Evolutionary conservation across 805 yeast genomes (phyloP).

Genomic region (Kodamaea kakaduensis): DNA sequence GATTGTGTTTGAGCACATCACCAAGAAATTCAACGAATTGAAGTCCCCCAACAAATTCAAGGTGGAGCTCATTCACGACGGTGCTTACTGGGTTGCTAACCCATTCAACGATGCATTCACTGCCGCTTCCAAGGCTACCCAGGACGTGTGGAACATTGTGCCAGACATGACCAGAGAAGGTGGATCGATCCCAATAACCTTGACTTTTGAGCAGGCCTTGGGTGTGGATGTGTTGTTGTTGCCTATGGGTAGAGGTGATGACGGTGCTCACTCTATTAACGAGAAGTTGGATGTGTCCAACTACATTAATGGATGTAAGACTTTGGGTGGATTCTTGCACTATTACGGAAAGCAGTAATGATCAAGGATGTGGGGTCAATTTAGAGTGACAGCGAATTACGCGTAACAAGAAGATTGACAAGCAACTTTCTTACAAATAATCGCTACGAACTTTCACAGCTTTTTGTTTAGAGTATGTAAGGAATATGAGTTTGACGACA

Average conservation of each 20-base stretch:
- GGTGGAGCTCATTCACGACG: slow-evolving; percentile 85
- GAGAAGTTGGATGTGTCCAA: slow-evolving; percentile 88
- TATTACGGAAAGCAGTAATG: slow-evolving; percentile 48
- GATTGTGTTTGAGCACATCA: slow-evolving; percentile 67
- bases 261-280: slow-evolving; percentile 97
- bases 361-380: background rate
- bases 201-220: slow-evolving; percentile 85
- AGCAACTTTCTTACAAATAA: no score
- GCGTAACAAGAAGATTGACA: no score
- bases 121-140: slow-evolving; percentile 93
- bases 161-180: slow-evolving; percentile 99
- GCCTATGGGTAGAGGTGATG: slow-evolving; percentile 99
- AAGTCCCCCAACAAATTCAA: slow-evolving; percentile 71
- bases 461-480: no score
- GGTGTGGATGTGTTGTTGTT: slow-evolving; percentile 81
- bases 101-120: slow-evolving; percentile 90
- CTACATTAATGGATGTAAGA: slow-evolving; percentile 90
- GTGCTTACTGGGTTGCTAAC: slow-evolving; percentile 93
- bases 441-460: no score
- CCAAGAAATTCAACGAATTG: slow-evolving; percentile 60
- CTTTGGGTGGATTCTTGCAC: slow-evolving; percentile 90
- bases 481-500: no score
- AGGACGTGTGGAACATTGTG: slow-evolving; percentile 88
- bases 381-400: no score
- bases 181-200: slow-evolving; percentile 96